Percentiles rank a stretch among this genome's conserved stretches.
Evolutionary conservation across 164 flowering plant species (phyloP).

Genomic region (Saururus chinensis): DNA sequence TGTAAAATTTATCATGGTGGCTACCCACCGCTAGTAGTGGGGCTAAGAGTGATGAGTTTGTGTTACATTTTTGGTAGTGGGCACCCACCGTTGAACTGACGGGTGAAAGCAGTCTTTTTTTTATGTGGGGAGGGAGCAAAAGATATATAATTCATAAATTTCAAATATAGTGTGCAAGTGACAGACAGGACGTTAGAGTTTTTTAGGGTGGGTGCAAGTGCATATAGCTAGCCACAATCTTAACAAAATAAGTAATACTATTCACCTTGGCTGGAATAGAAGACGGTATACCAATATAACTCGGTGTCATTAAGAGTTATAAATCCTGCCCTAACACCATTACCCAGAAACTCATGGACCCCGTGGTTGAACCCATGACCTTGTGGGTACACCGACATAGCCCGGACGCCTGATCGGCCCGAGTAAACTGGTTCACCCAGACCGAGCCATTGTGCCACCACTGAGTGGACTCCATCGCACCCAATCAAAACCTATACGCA

Average conservation of each 20-base stretch:
- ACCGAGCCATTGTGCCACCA: constrained; percentile 41
- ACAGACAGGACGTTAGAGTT: neutral
- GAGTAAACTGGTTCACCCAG: constrained; percentile 23
- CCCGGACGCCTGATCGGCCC: constrained; percentile 35
- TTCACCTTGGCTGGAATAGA: constrained; percentile 2
- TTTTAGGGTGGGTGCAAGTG: too few species aligned
- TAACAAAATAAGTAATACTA: neutral
- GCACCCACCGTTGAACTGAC: too few species aligned
- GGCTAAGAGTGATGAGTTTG: too few species aligned
- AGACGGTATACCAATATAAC: constrained; percentile 27
- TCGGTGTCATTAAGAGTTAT: constrained; percentile 25
- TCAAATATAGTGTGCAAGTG: too few species aligned
- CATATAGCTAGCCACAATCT: too few species aligned
- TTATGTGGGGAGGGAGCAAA: too few species aligned
- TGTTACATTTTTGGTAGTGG: too few species aligned
- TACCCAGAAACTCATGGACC: constrained; percentile 17
- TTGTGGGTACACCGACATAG: constrained; percentile 27
- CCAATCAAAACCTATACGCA: constrained; percentile 34
- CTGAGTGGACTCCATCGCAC: constrained; percentile 53
- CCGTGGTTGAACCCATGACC: constrained; percentile 34
- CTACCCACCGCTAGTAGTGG: too few species aligned
- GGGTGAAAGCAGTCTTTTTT: too few species aligned
- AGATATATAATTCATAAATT: too few species aligned
- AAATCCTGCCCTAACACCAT: constrained; percentile 24
- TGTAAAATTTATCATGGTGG: too few species aligned